Evolutionary conservation across 23 red algal species (phyloP).

Genomic region (Gracilaria domingensis): DNA sequence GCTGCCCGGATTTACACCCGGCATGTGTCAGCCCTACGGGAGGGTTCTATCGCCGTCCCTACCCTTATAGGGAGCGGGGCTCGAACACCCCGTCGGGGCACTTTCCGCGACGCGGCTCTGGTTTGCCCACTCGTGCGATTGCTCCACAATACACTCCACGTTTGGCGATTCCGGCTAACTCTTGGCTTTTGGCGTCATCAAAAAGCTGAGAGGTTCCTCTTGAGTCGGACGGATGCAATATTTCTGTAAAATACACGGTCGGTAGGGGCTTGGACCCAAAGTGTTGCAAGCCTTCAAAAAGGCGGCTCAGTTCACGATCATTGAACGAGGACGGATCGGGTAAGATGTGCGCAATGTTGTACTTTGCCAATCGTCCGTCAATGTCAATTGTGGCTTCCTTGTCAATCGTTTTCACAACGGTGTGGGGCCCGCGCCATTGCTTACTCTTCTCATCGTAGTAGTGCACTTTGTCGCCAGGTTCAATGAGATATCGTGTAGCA

Average conservation of each 20-base stretch:
- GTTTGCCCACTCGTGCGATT: too few species aligned
- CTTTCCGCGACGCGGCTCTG: too few species aligned
- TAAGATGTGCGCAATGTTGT: conserved; percentile 12
- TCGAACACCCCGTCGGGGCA: too few species aligned
- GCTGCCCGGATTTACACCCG: too few species aligned
- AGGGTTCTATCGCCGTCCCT: too few species aligned
- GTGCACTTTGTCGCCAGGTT: neutral
- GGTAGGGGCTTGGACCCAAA: neutral
- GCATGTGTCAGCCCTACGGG: too few species aligned
- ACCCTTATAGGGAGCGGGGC: too few species aligned
- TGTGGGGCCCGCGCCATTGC: neutral
- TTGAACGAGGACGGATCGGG: neutral
- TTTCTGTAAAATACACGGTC: neutral
- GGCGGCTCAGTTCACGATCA: neutral
- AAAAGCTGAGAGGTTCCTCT: too few species aligned
- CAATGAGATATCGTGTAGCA: neutral
- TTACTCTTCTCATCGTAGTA: neutral
- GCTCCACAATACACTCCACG: too few species aligned
- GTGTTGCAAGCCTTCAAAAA: neutral
- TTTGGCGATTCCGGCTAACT: too few species aligned
- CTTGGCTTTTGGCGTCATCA: too few species aligned
- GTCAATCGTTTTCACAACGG: neutral
- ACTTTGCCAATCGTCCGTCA: neutral
- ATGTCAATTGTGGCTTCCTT: neutral
- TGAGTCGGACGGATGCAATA: neutral